Conservation (phyloP, 495 filamentous ascomycete species). For the Neurospora sp. region DNA sequence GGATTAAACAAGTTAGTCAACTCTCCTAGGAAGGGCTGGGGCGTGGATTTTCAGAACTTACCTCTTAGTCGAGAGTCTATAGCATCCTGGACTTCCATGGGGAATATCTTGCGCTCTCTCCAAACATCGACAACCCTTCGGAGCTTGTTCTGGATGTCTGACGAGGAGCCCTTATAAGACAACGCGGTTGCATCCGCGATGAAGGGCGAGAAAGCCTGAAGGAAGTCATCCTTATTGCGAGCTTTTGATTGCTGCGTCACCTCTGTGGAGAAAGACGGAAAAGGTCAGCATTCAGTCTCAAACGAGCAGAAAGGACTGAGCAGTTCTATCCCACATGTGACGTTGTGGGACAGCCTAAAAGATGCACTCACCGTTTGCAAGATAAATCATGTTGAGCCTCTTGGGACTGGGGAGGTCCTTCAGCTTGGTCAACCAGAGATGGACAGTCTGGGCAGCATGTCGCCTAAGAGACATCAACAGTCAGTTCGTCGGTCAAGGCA, state of each 20-base stretch:
- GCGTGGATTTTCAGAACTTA: conserved; percentile 21
- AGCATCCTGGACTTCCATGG: conserved; percentile 59
- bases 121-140: conserved; percentile 88
- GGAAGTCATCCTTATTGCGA: conserved; percentile 81
- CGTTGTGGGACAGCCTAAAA: background rate
- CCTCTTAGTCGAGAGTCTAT: conserved; percentile 73
- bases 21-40: background rate
- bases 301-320: background rate
- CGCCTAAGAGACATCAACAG: conserved; percentile 42
- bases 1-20: conserved; percentile 4
- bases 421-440: conserved; percentile 80
- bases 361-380: conserved; percentile 70
- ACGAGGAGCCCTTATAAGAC: conserved; percentile 77
- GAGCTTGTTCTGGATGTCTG: conserved; percentile 79
- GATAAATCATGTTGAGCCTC: conserved; percentile 82
- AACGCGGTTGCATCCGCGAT: conserved; percentile 74
- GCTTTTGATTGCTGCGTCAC: conserved; percentile 91
- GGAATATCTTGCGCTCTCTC: conserved; percentile 81
- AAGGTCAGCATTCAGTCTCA: conserved; percentile 14
- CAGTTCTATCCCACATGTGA: conserved; percentile 1
- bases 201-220: conserved; percentile 80
- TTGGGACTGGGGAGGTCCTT: conserved; percentile 76
- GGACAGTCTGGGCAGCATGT: conserved; percentile 78
- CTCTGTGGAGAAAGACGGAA: conserved; percentile 42
- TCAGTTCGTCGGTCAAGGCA: conserved; percentile 11